Percentiles rank a stretch among this genome's conserved stretches.
phyloP scores from a whole-genome alignment of 805 yeast species.

The Danielia oregonensis region DNA sequence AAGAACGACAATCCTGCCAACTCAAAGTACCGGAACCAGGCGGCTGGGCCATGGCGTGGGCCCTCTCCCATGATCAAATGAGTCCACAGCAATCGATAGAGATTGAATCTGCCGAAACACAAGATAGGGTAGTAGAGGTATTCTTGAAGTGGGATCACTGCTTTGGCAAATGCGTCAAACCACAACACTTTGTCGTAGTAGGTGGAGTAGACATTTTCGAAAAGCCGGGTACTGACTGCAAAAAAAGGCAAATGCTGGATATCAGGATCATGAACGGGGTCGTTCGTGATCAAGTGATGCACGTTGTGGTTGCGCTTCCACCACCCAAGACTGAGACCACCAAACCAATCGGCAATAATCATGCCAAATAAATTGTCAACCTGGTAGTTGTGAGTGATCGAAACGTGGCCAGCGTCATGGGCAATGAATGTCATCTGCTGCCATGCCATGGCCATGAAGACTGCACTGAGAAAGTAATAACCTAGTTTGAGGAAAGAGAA shows the following conservation, averaged over 20 bases:
- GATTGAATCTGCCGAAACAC: constrained; percentile 79
- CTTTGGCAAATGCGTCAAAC: constrained; percentile 64
- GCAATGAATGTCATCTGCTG: constrained; percentile 86
- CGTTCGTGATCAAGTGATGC: constrained; percentile 89
- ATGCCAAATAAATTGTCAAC: constrained; percentile 72
- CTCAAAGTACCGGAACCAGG: constrained; percentile 82
- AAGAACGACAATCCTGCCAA: constrained; percentile 65
- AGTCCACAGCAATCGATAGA: constrained; percentile 77
- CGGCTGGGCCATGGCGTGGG: constrained; percentile 77
- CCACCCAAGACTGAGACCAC: constrained; percentile 92
- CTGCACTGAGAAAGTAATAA: constrained; percentile 54
- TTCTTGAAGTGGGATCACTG: constrained; percentile 60
- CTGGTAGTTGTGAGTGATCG: constrained; percentile 77
- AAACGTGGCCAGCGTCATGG: constrained; percentile 87
- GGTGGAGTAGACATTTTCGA: constrained; percentile 71
- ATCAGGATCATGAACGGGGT: constrained; percentile 92
- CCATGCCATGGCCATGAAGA: constrained; percentile 74
- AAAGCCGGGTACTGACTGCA: constrained; percentile 72
- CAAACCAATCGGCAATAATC: constrained; percentile 69
- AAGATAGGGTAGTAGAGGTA: constrained; percentile 74
- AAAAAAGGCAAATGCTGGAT: constrained; percentile 91
- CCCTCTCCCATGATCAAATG: constrained; percentile 74
- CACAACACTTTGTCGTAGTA: constrained; percentile 66
- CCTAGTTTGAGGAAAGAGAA: constrained; percentile 44
- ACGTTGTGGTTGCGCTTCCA: constrained; percentile 93